Base-by-base conservation (phyloP, 2,329 filamentous ascomycete genomes). In the Colletotrichum musae region DNA sequence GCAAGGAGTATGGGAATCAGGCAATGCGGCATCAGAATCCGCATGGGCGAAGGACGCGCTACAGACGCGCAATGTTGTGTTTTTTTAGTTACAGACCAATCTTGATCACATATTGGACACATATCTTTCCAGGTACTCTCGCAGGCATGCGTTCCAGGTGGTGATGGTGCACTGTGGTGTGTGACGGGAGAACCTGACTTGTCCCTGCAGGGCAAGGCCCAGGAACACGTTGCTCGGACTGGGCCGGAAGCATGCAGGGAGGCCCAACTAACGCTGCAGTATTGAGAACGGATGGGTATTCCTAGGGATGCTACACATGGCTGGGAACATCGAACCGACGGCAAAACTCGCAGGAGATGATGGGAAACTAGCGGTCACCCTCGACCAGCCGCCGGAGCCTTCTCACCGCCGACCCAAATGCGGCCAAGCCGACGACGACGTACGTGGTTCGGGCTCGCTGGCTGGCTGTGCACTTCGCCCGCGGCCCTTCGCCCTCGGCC, bases 141-240 rank as follows among this genome's bases (percentile, higher is more conserved):
- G n/a, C 0, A 43, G 32, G 21, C 13, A n/a, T 13, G 28, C 13
- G 16, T n/a, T 21, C 51, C 24, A 26, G 10, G 4, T 58, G 39
- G 5, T n/a, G 54, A 4, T 15, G 12, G 28, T n/a, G n/a, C 15
- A 54, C 15, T 54, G 32, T 21, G 41, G 15, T 50, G 43, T 16
- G 18, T 21, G 50, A 41, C 15, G 15, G 13, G 15, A 18, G 15
- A 26, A 26, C 32, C n/a, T 41, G 18, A 53, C 53, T 47, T 54
- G 32, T 51, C 21, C 56, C 54, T 56, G 62, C 62, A 66, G 18
- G 61, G 52, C 48, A 64, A 9, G 39, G 53, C 60, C 47, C 59
- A 68, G 65, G 65, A 68, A 64, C 60, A 64, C 62, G 66, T 60
- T 51, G 60, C 63, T 66, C 50, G 58, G 52, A 58, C 61, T 41